A percentile compares a stretch with the other conserved stretches of the same genome.
phyloP scores from a whole-genome alignment of 805 yeast species.

The Lipomyces sp. region DNA sequence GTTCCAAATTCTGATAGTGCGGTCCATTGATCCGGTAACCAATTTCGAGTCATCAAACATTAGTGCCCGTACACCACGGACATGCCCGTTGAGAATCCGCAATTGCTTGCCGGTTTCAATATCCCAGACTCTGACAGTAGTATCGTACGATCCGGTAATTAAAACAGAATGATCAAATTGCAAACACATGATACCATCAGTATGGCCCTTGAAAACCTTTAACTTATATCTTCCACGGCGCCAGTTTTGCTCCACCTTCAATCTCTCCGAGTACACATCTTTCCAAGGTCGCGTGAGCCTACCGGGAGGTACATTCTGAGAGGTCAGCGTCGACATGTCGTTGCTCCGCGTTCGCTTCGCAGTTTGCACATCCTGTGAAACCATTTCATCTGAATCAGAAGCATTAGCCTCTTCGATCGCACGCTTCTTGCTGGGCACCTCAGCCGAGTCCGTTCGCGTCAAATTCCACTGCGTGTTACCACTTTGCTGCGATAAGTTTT shows the following conservation, averaged over 20 bases:
- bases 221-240: constrained; percentile 74
- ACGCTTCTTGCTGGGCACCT: constrained; percentile 16
- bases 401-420: constrained; percentile 10
- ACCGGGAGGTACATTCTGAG: constrained; percentile 31
- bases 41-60: constrained; percentile 87
- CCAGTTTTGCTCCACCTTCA: constrained; percentile 93
- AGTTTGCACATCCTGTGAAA: constrained; percentile 1
- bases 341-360: constrained; percentile 20
- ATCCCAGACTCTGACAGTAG: constrained; percentile 92
- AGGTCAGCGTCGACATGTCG: constrained; percentile 15
- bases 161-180: constrained; percentile 80
- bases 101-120: constrained; percentile 75
- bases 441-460: constrained; percentile 3
- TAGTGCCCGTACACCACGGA: constrained; percentile 81
- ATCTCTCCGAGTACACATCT: constrained; percentile 88
- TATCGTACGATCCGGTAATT: constrained; percentile 92
- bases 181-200: constrained; percentile 85
- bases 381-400: background rate
- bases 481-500: background rate
- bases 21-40: constrained; percentile 89
- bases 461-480: background rate
- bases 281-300: constrained; percentile 84
- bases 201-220: constrained; percentile 74
- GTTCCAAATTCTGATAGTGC: constrained; percentile 94
- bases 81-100: constrained; percentile 84